Base-by-base conservation (phyloP, 2,329 filamentous ascomycete species). In the Aspergillus sergii region DNA sequence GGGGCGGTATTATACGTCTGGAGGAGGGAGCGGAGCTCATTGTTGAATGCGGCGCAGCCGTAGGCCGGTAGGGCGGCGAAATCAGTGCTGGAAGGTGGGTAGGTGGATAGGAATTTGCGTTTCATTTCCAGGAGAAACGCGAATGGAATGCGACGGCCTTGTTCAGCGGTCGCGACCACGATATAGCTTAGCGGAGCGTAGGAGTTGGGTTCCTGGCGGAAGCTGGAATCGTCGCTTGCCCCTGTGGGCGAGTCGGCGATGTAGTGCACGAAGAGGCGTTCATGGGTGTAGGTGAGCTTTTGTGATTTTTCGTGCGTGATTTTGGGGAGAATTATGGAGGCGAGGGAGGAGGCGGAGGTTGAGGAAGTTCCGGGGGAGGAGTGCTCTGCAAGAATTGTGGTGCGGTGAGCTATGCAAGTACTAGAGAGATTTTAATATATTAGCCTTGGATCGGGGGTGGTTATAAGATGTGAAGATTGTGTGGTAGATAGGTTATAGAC, bases 211-310 rank as follows among this genome's bases (percentile, higher is more conserved):
- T 82, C 72, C 70, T 74, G 70, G 74, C 61, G 73, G 53, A 54
- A 59, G 51, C 65, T 32, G 48, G 48, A 61, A 28, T 73, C 69
- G 34, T 73, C 68, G 10, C 69, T 61, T 82, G 82, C 73, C 5
- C 86, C 71, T 86, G 89, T 89, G 11, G 93, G 89, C 0, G 93
- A 89, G 75, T 95, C 91, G 73, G 94, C 88, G 75, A 98, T 91
- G 84, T 96, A 97, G 85, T 99, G 94, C 79, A 98, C 95, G 84
- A 95, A 93, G 78, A 96, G 89, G 64, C 89, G 84, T 80, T 93
- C 91, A 79, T 97, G 93, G 46, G 93, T 96, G 82, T 96, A 97
- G 60, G 94, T 98, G 69, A 96, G 88, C 81, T 97, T 97, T 75
- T 96, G 89, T 1, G 93, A 85, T 34, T 85, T 82, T 67, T 84